Evolutionary conservation across 2,329 filamentous ascomycete genomes (phyloP).

Genomic region (Cordyceps tenuipes): DNA sequence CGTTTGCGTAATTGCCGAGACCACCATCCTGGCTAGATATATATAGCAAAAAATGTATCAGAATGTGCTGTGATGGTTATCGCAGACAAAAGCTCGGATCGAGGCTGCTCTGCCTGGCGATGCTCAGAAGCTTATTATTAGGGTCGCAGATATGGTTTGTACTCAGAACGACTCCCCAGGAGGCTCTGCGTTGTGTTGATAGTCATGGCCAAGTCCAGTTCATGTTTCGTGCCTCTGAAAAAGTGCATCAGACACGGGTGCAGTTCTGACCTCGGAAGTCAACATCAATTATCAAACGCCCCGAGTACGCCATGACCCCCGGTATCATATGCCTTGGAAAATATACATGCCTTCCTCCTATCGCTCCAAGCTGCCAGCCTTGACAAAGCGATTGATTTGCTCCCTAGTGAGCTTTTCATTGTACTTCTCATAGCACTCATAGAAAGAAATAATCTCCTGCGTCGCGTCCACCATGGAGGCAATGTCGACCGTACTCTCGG

Average conservation of each 20-base stretch:
- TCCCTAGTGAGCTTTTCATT: constrained; percentile 52
- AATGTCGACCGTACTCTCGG: constrained; percentile 79
- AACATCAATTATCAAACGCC: neutral
- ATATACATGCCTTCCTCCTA: constrained; percentile 18
- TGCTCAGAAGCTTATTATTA: too few species aligned
- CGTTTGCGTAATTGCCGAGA: too few species aligned
- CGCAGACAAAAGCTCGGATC: too few species aligned
- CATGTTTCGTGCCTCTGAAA: too few species aligned
- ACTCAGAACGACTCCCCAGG: too few species aligned
- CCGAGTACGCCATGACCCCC: neutral
- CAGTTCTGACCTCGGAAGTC: neutral
- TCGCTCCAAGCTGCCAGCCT: constrained; percentile 48
- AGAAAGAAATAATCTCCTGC: constrained; percentile 85
- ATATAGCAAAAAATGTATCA: too few species aligned
- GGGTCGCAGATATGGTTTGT: too few species aligned
- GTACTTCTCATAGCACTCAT: constrained; percentile 59
- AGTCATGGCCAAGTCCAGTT: too few species aligned
- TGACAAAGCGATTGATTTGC: constrained; percentile 51
- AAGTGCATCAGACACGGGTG: neutral
- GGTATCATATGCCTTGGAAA: constrained; percentile 7
- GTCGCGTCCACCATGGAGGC: constrained; percentile 80
- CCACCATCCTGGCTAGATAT: too few species aligned
- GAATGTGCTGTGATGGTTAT: too few species aligned
- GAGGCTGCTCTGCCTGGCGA: too few species aligned
- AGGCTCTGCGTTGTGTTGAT: too few species aligned